A percentile compares a stretch with the other conserved stretches of the same genome.
Conservation (phyloP, 805 yeast genomes). For the Isabelozyma heimii region DNA sequence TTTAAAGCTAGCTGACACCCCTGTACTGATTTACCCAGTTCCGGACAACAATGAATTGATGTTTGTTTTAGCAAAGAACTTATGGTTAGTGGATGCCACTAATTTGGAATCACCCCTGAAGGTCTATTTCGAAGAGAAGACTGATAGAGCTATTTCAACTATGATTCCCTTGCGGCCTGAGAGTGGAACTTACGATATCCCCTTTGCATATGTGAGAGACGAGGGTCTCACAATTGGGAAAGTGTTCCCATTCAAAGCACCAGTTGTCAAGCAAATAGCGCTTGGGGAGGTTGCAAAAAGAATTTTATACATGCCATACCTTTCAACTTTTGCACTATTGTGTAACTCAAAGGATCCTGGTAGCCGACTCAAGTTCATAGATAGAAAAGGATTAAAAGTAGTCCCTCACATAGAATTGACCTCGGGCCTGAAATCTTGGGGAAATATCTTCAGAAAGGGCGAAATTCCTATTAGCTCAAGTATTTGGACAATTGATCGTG, state of each 20-base stretch:
- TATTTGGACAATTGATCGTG: slow-evolving; percentile 34
- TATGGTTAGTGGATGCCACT: slow-evolving; percentile 32
- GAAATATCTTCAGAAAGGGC: slow-evolving; percentile 16
- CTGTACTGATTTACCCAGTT: slow-evolving; percentile 16
- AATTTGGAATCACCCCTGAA: slow-evolving; percentile 23
- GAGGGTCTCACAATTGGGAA: slow-evolving; percentile 26
- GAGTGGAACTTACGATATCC: slow-evolving; percentile 1
- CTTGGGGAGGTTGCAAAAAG: slow-evolving; percentile 33
- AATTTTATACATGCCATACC: slow-evolving; percentile 25
- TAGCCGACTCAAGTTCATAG: slow-evolving; percentile 26
- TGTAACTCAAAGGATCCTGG: slow-evolving; percentile 25
- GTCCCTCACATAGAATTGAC: slow-evolving; percentile 21
- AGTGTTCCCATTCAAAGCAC: slow-evolving; percentile 13
- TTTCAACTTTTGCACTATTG: slow-evolving; percentile 26
- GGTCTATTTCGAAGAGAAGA: slow-evolving; percentile 34
- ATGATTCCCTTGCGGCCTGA: slow-evolving; percentile 9
- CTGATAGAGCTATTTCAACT: slow-evolving; percentile 22
- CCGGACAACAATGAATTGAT: slow-evolving; percentile 16
- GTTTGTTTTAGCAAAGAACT: slow-evolving; percentile 20
- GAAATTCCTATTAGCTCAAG: slow-evolving; percentile 31
- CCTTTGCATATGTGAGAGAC: slow-evolving; percentile 25
- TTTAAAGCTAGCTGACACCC: slow-evolving; percentile 24
- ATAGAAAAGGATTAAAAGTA: slow-evolving; percentile 23
- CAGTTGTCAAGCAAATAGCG: slow-evolving; percentile 24
- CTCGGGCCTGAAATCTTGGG: slow-evolving; percentile 7